Conservation (phyloP, 2,329 filamentous ascomycete genomes). For the Talaromyces sp. region DNA sequence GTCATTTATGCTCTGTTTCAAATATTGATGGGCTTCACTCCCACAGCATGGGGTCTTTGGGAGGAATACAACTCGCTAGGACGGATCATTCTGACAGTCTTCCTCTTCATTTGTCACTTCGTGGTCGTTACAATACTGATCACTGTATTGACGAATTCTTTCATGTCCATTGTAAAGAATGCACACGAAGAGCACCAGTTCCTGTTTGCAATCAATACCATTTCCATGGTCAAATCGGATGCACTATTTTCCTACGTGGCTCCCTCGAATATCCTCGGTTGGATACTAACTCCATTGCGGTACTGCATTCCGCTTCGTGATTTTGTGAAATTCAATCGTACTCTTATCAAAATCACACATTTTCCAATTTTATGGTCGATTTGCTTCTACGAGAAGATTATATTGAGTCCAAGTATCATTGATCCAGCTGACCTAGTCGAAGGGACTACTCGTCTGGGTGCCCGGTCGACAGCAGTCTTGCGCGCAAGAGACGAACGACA, state of each 20-base stretch:
- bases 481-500: conserved; percentile 59
- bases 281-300: conserved; percentile 78
- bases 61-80: conserved; percentile 76
- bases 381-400: conserved; percentile 78
- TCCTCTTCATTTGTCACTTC: conserved; percentile 93
- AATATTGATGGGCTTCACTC: conserved; percentile 92
- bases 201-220: conserved; percentile 92
- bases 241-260: conserved; percentile 91
- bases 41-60: conserved; percentile 90
- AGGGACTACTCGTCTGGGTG: conserved; percentile 54
- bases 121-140: conserved; percentile 91
- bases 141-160: conserved; percentile 93
- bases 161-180: conserved; percentile 91
- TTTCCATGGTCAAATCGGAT: conserved; percentile 98
- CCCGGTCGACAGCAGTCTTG: conserved; percentile 47
- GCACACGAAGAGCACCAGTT: conserved; percentile 90
- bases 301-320: conserved; percentile 74
- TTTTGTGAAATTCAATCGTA: conserved; percentile 84
- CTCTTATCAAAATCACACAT: conserved; percentile 86
- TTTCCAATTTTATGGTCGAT: conserved; percentile 83
- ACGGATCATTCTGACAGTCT: conserved; percentile 70
- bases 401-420: conserved; percentile 72
- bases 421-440: conserved; percentile 86
- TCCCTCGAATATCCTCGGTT: conserved; percentile 86
- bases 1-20: conserved; percentile 92